Conservation (phyloP, 345 rosid species). For the Citrus glauca region DNA sequence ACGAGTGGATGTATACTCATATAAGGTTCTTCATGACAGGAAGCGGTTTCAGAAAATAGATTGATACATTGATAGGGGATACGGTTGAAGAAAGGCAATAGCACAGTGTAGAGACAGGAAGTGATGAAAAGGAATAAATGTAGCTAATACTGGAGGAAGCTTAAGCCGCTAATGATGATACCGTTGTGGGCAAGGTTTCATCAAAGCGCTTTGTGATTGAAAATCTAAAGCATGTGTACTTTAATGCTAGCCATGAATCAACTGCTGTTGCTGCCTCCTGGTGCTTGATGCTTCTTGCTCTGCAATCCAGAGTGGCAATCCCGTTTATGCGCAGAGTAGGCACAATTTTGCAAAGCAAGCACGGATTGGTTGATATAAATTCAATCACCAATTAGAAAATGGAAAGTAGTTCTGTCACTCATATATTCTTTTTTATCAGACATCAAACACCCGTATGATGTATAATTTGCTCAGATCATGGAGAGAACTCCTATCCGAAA, state of each 20-base stretch:
- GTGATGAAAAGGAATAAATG: constrained; percentile 29
- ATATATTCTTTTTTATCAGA: too few relatives aligned
- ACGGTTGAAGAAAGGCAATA: constrained; percentile 28
- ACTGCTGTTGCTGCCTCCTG: too few relatives aligned
- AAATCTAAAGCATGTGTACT: background rate
- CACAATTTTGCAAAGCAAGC: constrained; percentile 27
- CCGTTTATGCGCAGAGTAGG: background rate
- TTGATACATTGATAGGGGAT: constrained; percentile 30
- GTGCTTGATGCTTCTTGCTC: too few relatives aligned
- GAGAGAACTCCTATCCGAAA: too few relatives aligned
- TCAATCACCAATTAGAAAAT: constrained; percentile 44
- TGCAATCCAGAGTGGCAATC: too few relatives aligned
- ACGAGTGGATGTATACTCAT: background rate
- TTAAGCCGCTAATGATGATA: constrained; percentile 13
- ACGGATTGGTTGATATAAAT: constrained; percentile 36
- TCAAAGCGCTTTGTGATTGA: constrained; percentile 20
- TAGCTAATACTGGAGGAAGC: constrained; percentile 37
- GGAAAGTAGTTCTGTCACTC: constrained; percentile 12
- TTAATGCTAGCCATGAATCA: too few relatives aligned
- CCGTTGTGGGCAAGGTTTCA: constrained; percentile 3
- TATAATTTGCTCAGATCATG: too few relatives aligned
- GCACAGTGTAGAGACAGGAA: constrained; percentile 13
- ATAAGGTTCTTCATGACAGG: constrained; percentile 4
- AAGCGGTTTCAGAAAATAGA: constrained; percentile 28
- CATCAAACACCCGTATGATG: too few relatives aligned